Base-by-base conservation (phyloP, 2,329 filamentous ascomycete genomes). In the Dothistroma pini region DNA sequence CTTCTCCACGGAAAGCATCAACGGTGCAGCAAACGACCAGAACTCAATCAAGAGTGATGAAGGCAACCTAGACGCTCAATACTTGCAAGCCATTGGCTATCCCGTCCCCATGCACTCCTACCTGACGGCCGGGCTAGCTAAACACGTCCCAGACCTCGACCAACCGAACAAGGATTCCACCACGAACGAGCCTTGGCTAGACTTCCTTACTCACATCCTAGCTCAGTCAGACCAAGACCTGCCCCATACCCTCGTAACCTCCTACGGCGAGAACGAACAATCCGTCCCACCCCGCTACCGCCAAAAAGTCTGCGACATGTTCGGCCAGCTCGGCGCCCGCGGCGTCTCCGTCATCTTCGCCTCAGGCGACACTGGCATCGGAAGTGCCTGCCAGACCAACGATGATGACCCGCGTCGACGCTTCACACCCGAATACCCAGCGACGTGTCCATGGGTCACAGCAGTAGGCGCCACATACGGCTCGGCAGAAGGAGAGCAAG, bases 261-360 rank as follows among this genome's bases (percentile, higher is more conserved):
- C 85, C 0, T 89, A 89, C 69, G 86, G 85, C 57, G 86, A 89
- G 61, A 81, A 84, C 56, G 87, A 89, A 72, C 83, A 87, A 69
- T 81, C 79, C 3, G 77, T 89, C 0, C 87, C 87, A 0, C 69
- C 76, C 4, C 78, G 80, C 16, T 89, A 89, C 68, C 83, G 84
- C 16, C 75, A 77, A 49, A 80, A 80, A 49, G 84, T 88, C 16
- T 89, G 87, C 77, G 81, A 83, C 64, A 76, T 86, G 69, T 86
- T 88, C 68, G 84, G 82, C 58, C 81, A 87, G 66, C 83, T 89
- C 55, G 86, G 85, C 14, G 81, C 84, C 0, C 84, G 86, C 49
- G 87, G 87, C 21, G 82, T 86, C 3, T 83, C 83, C 0, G 78
- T 89, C 10, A 74, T 89, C 31, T 84, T 85, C 63, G 81, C 84